Conservation (phyloP, 345 rosid genomes). For the Eucalyptus regnans region DNA sequence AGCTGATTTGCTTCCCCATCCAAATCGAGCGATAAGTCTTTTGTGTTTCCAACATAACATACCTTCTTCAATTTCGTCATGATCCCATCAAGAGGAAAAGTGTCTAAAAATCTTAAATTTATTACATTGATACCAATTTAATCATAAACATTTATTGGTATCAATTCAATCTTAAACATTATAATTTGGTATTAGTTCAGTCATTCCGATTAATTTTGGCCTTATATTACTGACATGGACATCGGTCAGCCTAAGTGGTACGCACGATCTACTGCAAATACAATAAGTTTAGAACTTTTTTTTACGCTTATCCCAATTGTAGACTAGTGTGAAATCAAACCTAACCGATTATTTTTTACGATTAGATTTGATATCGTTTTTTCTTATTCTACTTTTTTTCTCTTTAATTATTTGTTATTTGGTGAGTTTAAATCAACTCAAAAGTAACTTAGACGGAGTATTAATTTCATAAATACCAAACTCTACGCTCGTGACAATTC, state of each 20-base stretch:
- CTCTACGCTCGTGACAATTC: background rate
- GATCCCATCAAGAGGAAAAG: slow-evolving; percentile 15
- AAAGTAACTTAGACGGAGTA: too few species aligned
- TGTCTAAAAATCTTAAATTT: fast-evolving
- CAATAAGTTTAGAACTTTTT: too few species aligned
- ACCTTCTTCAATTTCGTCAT: slow-evolving; percentile 22
- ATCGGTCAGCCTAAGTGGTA: fast-evolving
- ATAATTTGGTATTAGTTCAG: fast-evolving
- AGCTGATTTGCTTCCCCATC: slow-evolving; percentile 18
- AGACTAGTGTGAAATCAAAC: too few species aligned
- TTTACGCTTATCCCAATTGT: too few species aligned
- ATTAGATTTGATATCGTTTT: too few species aligned
- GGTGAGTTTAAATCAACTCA: too few species aligned
- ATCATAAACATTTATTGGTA: fast-evolving
- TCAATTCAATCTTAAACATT: too few species aligned
- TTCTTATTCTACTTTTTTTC: too few species aligned
- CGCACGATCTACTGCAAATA: fast-evolving
- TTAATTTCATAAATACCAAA: too few species aligned
- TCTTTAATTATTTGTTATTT: too few species aligned
- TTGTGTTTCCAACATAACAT: slow-evolving; percentile 26
- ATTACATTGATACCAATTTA: fast-evolving
- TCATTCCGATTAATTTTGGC: fast-evolving
- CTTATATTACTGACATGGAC: fast-evolving
- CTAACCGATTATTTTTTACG: fast-evolving
- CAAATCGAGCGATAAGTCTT: slow-evolving; percentile 29